Base-by-base conservation (phyloP, 805 yeast genomes). In the Yamadazyma sp. region DNA sequence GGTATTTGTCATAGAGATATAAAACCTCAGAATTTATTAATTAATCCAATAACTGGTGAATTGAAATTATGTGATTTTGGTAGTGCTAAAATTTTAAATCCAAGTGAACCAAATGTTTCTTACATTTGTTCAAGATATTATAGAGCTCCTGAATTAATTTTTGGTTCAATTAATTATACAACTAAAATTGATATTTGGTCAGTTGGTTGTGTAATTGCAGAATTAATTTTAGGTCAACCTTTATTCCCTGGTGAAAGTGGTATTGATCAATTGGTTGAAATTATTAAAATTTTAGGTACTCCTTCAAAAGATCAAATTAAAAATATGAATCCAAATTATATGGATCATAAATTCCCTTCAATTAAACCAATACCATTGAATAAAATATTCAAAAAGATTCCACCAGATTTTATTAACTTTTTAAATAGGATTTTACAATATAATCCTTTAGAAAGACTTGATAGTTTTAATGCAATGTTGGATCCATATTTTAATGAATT, bases 181-280 rank as follows among this genome's bases (percentile, higher is more conserved):
- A 88, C 97, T 20, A 89, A 91, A 60, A 93, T 93, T 47, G 98
- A 93, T 58, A 78, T 93, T 31, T 93, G 98, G 98, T 86, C 96
- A 10, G 87, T 95, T 10, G 96, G 96, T 14, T 93, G 98, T 68
- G 98, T 93, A 15, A 88, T 93, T 86, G 98, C 98, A 4, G 98
- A 93, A 64, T 69, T 93, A 52, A 78, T 89, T 44, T 73, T 93
- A 38, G 98, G 98, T 12, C 97, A 88, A 58, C 98, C 98, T 10
- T 69, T 93, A 46, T 93, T 93, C 65, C 98, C 98, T 9, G 98
- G 98, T 29, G 98, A 93, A 58, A 81, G 89, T 41, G 98, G 98
- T 24, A 91, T 93, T 40, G 98, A 93, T 59, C 98, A 93, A 62
- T 75, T 91, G 51, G 98, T 91, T 13, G 98, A 91, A 61, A 91